Base-by-base conservation (phyloP, 768 basidiomycete genomes). In the Cantharellus cinnabarinus region DNA sequence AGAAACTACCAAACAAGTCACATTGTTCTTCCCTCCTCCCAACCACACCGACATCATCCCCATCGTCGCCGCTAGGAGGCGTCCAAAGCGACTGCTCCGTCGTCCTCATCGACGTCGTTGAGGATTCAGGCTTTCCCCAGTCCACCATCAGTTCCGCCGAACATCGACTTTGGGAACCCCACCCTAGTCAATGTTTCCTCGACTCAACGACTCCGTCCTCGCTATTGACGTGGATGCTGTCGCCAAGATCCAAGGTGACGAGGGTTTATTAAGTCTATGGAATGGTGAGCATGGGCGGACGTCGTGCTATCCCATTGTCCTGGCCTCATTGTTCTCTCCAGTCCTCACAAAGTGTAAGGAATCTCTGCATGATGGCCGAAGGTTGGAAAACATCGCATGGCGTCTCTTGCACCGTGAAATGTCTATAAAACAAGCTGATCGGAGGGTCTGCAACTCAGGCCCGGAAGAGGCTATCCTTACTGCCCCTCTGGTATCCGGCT, bases 371-470 rank as follows among this genome's bases (percentile, higher is more conserved):
- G 82, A 90, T 64, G 89, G 89, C n/a, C 75, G 73, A 3, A 71
- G 89, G 38, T 76, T 90, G 38, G 89, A 91, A 71, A 89, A 93
- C 66, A 82, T 91, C 58, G 81, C 84, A 2, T 93, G 89, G 89
- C 74, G 89, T 57, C 71, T 91, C 4, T 86, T 86, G 83, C 78
- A 83, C 67, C 77, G 80, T 63, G 79, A 84, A 62, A 72, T 83
- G 65, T 68, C 74, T 29, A 10, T 48, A 10, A 48, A 48, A 48
- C 44, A 48, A 29, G 29, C 44, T 48, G 20, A 29, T 29, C 20
- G 20, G 20, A 29, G 20, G 20, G 10, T 48, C 10, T 48, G 29
- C 29, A 29, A 48, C 44, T 48, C 44, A 10, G 44, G 29, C 44
- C 10, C 10, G 10, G 44, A 48, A 10, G 29, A 10, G 44, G 29